These are phyloP conservation scores for Suillus variegatus DNA, from an alignment of 768 basidiomycete species.

Conservation along the genomic window DNA sequence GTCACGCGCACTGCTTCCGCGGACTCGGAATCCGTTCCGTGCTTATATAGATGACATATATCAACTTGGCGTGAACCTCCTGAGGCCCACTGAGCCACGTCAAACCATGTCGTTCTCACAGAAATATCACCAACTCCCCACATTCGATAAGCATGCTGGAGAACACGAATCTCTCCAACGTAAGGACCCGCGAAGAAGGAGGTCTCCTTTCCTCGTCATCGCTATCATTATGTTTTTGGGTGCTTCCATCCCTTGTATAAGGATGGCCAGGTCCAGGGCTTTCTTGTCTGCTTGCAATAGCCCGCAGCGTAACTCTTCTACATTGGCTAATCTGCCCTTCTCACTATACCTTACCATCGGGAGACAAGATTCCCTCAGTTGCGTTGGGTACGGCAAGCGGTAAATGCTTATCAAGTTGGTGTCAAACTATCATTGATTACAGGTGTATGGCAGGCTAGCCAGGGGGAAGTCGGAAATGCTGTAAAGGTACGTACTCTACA, in stretches of 20 bases:
- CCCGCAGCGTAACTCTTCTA: constrained; percentile 22
- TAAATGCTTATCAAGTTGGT: not conserved
- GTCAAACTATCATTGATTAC: constrained; percentile 1
- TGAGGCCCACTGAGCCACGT: not conserved
- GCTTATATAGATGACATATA: not conserved
- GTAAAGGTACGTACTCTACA: constrained; percentile 49
- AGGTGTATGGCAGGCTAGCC: constrained; percentile 66
- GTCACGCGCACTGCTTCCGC: too few species aligned
- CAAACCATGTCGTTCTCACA: constrained; percentile 24
- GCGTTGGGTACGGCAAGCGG: constrained; percentile 52
- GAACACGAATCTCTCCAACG: not conserved
- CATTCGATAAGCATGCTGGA: constrained; percentile 16
- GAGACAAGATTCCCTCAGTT: constrained; percentile 66
- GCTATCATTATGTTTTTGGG: constrained; percentile 25
- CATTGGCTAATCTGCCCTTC: constrained; percentile 36
- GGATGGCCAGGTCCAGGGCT: constrained; percentile 22
- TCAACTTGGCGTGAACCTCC: not conserved
- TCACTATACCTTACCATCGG: constrained; percentile 63
- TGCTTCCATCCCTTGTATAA: constrained; percentile 18
- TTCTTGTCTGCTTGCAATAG: constrained; percentile 21
- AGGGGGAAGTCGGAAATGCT: constrained; percentile 63
- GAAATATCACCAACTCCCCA: constrained; percentile 27
- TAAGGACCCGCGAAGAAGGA: constrained; percentile 19
- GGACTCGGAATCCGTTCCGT: too few species aligned
- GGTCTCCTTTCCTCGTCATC: constrained; percentile 23